A percentile compares a stretch with the other conserved stretches of the same genome.
These are phyloP conservation scores for Neltuma alba DNA, from an alignment of 306 rosid species.

Conservation along the genomic window DNA sequence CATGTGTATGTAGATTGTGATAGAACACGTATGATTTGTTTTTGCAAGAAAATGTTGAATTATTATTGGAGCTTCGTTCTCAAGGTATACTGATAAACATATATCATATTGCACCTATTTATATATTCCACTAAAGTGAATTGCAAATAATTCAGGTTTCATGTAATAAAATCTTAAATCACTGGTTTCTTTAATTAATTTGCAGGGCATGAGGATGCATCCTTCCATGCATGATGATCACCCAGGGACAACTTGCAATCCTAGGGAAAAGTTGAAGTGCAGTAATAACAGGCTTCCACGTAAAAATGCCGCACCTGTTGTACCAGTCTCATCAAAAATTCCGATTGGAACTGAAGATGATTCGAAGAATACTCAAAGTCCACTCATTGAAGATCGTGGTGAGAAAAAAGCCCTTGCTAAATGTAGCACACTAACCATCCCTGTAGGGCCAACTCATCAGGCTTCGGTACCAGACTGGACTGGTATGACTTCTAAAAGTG, in stretches of 20 bases:
- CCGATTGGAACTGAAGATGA: constrained; percentile 6
- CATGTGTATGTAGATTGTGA: constrained; percentile 8
- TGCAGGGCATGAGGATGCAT: constrained; percentile 70
- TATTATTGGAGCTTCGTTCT: constrained; percentile 2
- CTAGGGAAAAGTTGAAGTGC: constrained; percentile 57
- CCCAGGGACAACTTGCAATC: constrained; percentile 49
- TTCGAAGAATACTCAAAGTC: constrained; percentile 16
- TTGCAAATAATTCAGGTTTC: constrained; percentile 13
- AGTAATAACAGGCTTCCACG: constrained; percentile 22
- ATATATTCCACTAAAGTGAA: neutral
- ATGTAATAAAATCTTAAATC: constrained; percentile 29
- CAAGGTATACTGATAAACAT: constrained; percentile 11
- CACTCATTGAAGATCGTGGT: constrained; percentile 22
- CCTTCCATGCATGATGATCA: constrained; percentile 68
- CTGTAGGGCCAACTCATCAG: constrained; percentile 53
- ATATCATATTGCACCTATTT: neutral
- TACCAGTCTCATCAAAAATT: constrained; percentile 38
- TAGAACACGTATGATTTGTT: neutral
- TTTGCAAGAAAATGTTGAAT: constrained; percentile 13
- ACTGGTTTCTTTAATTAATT: constrained; percentile 35
- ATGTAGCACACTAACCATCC: constrained; percentile 26
- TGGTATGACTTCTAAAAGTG: constrained; percentile 49
- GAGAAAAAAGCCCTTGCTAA: constrained; percentile 21
- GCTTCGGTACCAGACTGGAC: constrained; percentile 70
- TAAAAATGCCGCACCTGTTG: neutral